Conservation (phyloP, 352 stramenopile species). For the Globisporangium canariense region DNA sequence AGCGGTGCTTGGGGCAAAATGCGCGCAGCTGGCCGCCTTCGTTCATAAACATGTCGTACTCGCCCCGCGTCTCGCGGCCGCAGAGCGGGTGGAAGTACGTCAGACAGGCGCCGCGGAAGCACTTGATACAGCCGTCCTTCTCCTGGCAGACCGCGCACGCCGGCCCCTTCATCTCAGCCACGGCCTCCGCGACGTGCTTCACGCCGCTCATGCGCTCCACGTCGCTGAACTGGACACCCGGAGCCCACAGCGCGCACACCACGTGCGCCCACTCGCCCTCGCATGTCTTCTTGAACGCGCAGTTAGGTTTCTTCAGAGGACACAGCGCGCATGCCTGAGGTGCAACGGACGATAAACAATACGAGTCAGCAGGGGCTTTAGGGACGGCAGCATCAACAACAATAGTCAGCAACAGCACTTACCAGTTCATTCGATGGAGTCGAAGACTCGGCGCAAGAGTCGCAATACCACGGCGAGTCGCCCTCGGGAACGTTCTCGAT, state of each 20-base stretch:
- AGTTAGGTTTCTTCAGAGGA: conserved; percentile 56
- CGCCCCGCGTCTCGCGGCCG: conserved; percentile 70
- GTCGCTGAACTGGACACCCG: conserved; percentile 82
- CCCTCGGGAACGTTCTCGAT: conserved; percentile 78
- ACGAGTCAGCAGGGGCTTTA: neutral
- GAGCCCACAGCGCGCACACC: conserved; percentile 84
- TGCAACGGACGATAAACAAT: conserved; percentile 6
- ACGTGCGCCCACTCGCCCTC: conserved; percentile 84
- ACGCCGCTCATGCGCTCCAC: conserved; percentile 82
- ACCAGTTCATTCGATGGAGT: conserved; percentile 48
- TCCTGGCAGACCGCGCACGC: conserved; percentile 64
- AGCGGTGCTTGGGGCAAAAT: conserved; percentile 78
- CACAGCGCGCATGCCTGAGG: conserved; percentile 73
- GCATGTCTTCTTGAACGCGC: conserved; percentile 81
- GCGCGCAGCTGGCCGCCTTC: conserved; percentile 75
- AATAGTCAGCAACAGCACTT: conserved; percentile 9
- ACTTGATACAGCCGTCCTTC: conserved; percentile 82
- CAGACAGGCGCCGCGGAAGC: conserved; percentile 60
- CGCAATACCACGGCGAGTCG: conserved; percentile 83
- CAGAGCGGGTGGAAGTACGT: conserved; percentile 83
- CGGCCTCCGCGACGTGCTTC: conserved; percentile 65
- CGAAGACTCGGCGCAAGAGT: conserved; percentile 58
- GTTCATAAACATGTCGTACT: conserved; percentile 91
- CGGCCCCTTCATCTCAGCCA: conserved; percentile 59
- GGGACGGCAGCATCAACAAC: neutral